These are phyloP conservation scores for Citrus cavaleriei DNA, from an alignment of 345 rosid species.

Conservation along the genomic window DNA sequence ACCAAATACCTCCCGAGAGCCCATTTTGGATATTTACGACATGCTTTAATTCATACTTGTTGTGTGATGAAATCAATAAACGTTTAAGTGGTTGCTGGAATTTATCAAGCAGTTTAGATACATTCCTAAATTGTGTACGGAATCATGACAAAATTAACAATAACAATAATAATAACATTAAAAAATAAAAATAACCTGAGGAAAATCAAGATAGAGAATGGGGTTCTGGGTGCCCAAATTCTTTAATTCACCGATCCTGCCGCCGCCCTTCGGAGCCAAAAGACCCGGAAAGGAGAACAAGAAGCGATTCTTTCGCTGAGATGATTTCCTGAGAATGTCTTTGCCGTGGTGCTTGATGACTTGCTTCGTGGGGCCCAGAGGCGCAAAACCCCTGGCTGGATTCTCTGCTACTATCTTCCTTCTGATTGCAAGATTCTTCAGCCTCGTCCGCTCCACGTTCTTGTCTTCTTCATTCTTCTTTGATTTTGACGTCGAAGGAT, in stretches of 20 bases:
- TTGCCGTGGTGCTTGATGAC: slow-evolving; percentile 72
- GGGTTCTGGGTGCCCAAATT: slow-evolving; percentile 79
- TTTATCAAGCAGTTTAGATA: not conserved
- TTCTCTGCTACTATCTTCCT: slow-evolving; percentile 44
- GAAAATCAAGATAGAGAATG: slow-evolving; percentile 72
- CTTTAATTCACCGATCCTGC: slow-evolving; percentile 83
- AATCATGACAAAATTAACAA: too few species aligned
- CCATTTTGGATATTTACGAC: too few species aligned
- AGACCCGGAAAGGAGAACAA: slow-evolving; percentile 80
- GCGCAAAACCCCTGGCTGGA: slow-evolving; percentile 32
- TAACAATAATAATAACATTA: not conserved
- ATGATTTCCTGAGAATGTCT: slow-evolving; percentile 75
- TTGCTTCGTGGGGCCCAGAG: slow-evolving; percentile 55
- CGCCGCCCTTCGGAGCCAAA: slow-evolving; percentile 59
- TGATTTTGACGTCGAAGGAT: slow-evolving; percentile 28
- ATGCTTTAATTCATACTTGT: too few species aligned
- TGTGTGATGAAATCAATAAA: not conserved
- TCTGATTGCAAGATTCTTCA: slow-evolving; percentile 50
- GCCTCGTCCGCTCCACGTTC: slow-evolving; percentile 46
- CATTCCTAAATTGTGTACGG: too few species aligned
- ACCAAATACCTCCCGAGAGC: too few species aligned
- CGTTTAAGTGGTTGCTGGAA: not conserved
- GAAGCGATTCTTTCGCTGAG: slow-evolving; percentile 72
- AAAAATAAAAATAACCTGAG: slow-evolving; percentile 39
- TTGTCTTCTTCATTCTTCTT: slow-evolving; percentile 23